phyloP scores from a whole-genome alignment of 257 asterid species.

The Hygrophila difformis region DNA sequence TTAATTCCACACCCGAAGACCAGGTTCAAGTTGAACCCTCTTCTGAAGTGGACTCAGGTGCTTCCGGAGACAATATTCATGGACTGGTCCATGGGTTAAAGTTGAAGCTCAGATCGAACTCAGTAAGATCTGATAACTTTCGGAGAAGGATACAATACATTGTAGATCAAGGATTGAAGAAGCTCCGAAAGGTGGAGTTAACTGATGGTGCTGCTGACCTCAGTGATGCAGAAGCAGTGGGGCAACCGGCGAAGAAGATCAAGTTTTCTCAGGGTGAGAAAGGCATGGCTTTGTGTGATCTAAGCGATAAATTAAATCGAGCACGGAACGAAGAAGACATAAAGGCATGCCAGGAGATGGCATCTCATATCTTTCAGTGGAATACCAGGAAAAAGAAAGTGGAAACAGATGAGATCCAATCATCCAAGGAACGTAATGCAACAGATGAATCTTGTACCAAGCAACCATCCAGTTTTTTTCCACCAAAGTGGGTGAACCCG shows the following conservation, averaged over 20 bases:
- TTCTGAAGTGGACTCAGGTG: slow-evolving; percentile 17
- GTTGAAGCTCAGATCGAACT: slow-evolving; percentile 56
- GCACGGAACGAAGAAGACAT: slow-evolving; percentile 73
- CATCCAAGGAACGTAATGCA: too few species aligned
- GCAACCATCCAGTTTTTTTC: slow-evolving; percentile 18
- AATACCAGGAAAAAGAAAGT: slow-evolving; percentile 15
- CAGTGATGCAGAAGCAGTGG: slow-evolving; percentile 41
- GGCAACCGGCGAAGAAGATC: slow-evolving; percentile 36
- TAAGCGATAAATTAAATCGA: slow-evolving; percentile 62
- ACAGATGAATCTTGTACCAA: slow-evolving; percentile 12
- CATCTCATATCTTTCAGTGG: slow-evolving; percentile 36
- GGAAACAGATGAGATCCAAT: slow-evolving; percentile 19
- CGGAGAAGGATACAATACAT: slow-evolving; percentile 63
- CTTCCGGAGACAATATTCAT: slow-evolving; percentile 34
- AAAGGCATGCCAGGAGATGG: slow-evolving; percentile 52
- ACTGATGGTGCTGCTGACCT: slow-evolving; percentile 24
- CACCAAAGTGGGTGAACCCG: slow-evolving; percentile 50
- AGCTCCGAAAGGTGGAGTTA: slow-evolving; percentile 35
- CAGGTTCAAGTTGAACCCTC: slow-evolving; percentile 28
- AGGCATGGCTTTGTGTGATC: slow-evolving; percentile 36
- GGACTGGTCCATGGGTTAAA: slow-evolving; percentile 33
- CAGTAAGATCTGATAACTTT: slow-evolving; percentile 45
- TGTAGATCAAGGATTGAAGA: slow-evolving; percentile 63
- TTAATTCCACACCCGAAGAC: slow-evolving; percentile 32
- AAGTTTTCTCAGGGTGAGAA: slow-evolving; percentile 43